These are phyloP conservation scores for Alternaria longipes DNA, from an alignment of 2,329 filamentous ascomycete species.

Conservation along the genomic window DNA sequence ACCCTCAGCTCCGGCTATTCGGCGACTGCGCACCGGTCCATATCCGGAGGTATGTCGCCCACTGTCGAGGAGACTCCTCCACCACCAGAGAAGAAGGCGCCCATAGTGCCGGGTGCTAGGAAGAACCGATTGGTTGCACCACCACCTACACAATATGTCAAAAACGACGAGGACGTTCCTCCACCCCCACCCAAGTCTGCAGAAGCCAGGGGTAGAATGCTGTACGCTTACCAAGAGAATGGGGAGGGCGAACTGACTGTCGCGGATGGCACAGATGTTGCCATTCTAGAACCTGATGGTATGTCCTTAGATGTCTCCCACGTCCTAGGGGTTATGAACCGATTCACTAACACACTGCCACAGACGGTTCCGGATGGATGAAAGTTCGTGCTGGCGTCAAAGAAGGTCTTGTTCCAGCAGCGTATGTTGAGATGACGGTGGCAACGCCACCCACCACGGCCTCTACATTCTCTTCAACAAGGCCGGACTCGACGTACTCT, in stretches of 20 bases:
- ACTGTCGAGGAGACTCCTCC: slow-evolving; percentile 60
- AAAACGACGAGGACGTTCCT: slow-evolving; percentile 64
- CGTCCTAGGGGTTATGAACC: slow-evolving; percentile 26
- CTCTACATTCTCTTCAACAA: slow-evolving; percentile 48
- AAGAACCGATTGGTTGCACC: slow-evolving; percentile 85
- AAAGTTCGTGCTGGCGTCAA: slow-evolving; percentile 78
- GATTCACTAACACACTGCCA: slow-evolving; percentile 29
- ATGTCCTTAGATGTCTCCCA: slow-evolving; percentile 53
- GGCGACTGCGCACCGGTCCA: slow-evolving; percentile 77
- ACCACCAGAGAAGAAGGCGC: slow-evolving; percentile 44
- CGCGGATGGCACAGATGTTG: slow-evolving; percentile 79
- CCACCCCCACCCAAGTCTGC: slow-evolving; percentile 43
- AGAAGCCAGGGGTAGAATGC: slow-evolving; percentile 82
- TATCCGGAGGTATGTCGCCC: slow-evolving; percentile 67
- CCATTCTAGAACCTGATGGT: slow-evolving; percentile 88
- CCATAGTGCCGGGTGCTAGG: slow-evolving; percentile 37
- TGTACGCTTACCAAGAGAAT: slow-evolving; percentile 84
- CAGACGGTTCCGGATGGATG: slow-evolving; percentile 92
- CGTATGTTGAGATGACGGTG: slow-evolving; percentile 76
- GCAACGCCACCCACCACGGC: slow-evolving; percentile 51
- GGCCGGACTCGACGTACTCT: slow-evolving; percentile 70
- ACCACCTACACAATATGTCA: slow-evolving; percentile 82
- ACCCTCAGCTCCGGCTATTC: slow-evolving; percentile 85
- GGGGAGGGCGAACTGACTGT: slow-evolving; percentile 84
- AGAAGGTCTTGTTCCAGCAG: slow-evolving; percentile 86